These are phyloP conservation scores for Tylopilus sp. DNA, from an alignment of 1,284 basidiomycete genomes.

Conservation along the genomic window DNA sequence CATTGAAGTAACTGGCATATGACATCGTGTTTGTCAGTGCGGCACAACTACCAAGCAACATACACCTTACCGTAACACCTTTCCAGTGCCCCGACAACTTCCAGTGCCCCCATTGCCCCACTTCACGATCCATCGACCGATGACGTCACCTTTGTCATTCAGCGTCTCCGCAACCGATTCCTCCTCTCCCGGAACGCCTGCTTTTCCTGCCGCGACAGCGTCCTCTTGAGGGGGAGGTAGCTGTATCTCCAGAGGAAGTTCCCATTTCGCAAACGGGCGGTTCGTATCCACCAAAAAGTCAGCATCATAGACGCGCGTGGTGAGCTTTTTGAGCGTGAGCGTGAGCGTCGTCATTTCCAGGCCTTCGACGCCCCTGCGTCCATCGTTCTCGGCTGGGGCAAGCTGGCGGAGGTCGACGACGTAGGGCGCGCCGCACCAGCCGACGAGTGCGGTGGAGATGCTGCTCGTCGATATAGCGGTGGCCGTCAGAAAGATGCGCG, in stretches of 20 bases:
- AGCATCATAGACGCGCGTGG: constrained; percentile 71
- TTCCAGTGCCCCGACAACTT: constrained; percentile 55
- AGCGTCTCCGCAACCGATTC: constrained; percentile 77
- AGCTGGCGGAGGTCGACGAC: constrained; percentile 44
- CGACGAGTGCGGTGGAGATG: constrained; percentile 70
- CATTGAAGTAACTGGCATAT: constrained; percentile 66
- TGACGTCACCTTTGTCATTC: constrained; percentile 56
- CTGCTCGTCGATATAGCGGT: constrained; percentile 71
- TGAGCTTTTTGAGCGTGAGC: constrained; percentile 55
- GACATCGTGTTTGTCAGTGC: neutral
- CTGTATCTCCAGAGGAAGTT: constrained; percentile 57
- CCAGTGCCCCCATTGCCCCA: constrained; percentile 67
- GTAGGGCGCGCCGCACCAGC: constrained; percentile 65
- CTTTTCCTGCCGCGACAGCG: constrained; percentile 30
- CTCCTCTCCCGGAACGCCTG: constrained; percentile 48
- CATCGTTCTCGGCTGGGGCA: constrained; percentile 36
- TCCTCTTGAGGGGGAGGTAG: constrained; percentile 42
- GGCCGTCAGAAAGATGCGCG: constrained; percentile 63
- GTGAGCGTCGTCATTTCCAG: constrained; percentile 71
- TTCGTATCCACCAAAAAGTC: constrained; percentile 66
- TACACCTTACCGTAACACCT: constrained; percentile 54
- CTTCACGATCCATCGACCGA: constrained; percentile 75
- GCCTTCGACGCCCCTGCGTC: constrained; percentile 41
- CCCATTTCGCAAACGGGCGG: constrained; percentile 79
- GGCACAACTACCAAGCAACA: neutral